phyloP scores from a whole-genome alignment of 495 filamentous ascomycete genomes.

The Tuber melanosporum region DNA sequence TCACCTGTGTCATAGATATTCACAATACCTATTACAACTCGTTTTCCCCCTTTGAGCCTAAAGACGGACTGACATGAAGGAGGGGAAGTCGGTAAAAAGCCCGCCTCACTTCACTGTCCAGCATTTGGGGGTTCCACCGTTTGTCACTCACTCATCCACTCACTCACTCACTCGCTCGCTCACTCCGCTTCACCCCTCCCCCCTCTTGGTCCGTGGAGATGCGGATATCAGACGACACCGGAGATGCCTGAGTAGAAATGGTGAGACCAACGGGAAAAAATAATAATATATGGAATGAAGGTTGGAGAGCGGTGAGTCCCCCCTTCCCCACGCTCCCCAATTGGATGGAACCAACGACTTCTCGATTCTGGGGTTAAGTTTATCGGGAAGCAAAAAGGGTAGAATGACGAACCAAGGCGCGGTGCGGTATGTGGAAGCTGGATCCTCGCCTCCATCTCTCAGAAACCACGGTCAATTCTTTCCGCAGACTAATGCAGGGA shows the following conservation, averaged over 20 bases:
- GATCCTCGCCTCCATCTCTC: not conserved
- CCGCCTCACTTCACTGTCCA: not conserved
- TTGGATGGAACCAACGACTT: not conserved
- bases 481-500: not conserved
- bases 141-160: not conserved
- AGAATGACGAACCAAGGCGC: not conserved
- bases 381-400: not conserved
- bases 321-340: not conserved
- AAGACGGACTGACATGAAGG: not conserved
- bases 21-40: not conserved
- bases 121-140: not conserved
- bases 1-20: conserved; percentile 4
- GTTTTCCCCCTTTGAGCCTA: not conserved
- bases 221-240: not conserved
- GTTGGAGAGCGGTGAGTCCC: not conserved
- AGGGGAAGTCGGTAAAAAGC: conserved; percentile 2
- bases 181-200: not conserved
- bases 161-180: not conserved
- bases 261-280: not conserved
- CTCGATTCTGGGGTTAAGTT: not conserved
- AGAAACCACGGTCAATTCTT: not conserved
- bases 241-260: not conserved
- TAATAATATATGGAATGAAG: not conserved
- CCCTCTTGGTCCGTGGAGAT: not conserved
- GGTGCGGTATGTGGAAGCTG: not conserved